Evolutionary conservation across 176 grass and related monocot species (phyloP), one percentile per base, ranked within the genome.

Genomic region (Coix lacrymajobi): DNA sequence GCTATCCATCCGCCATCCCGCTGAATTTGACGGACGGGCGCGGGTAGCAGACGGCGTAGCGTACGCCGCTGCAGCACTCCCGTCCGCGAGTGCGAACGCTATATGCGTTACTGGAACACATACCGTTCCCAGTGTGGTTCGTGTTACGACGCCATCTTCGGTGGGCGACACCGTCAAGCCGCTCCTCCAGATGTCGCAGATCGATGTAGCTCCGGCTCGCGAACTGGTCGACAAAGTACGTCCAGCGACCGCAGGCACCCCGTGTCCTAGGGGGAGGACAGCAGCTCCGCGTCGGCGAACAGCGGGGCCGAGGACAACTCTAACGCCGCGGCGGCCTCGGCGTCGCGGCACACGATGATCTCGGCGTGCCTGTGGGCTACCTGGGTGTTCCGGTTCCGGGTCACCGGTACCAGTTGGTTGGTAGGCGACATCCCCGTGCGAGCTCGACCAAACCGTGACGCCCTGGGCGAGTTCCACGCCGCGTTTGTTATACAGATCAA

Each of bases 161-260:
- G 62, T 76, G 1, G 85, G 46, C 15, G 17, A 30, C 79, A 92
- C 71, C 32, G 76, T 85, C 8, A 82, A 19, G 20, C 81, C 89
- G 0, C 40, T 24, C 26, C 33, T 81, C 52, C 77, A 85, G 10
- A 86, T 25, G 49, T 76, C 49, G 73, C 73, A 57, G 29, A 75
- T n/a, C n/a, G n/a, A n/a, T 6, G 46, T 75, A 75, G 46, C 31
- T 75, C 30, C 45, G 46, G 71, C 56, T 51, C 29, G 32, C 9
- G 30, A 13, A 54, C 30, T 90, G 84, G 33, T 90, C 88, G 0
- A 3, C 10, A 3, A 83, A 83, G 63, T 46, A 90, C 87, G 81
- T 92, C 90, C 2, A 94, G 89, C 85, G 80, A 87, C 24, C 12
- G 1, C 13, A 83, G 29, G 57, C 79, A 87, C 9, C 67, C 25